phyloP scores from a whole-genome alignment of 176 grass and related monocot species.

The Rhynchospora pubera region DNA sequence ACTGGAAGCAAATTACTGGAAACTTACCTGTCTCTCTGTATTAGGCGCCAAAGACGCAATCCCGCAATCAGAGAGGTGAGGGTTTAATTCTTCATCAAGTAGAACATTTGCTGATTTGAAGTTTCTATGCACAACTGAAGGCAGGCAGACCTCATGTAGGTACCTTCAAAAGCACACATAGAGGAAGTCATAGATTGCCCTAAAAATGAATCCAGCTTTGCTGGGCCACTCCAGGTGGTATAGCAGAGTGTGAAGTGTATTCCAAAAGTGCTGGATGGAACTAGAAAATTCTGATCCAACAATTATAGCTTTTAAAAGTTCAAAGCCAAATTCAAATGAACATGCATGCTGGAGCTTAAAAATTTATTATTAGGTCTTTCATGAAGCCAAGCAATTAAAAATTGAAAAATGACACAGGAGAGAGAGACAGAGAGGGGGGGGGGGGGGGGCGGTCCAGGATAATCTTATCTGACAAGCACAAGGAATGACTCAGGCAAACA shows the following conservation, averaged over 20 bases:
- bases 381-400: neutral
- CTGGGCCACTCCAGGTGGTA: neutral
- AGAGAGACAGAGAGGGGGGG: no score
- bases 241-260: neutral
- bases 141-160: slow-evolving; percentile 95
- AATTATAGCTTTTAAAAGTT: neutral
- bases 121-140: slow-evolving; percentile 88
- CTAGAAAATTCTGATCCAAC: neutral
- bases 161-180: slow-evolving; percentile 39
- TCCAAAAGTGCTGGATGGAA: neutral
- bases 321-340: neutral
- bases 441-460: no score
- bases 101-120: slow-evolving; percentile 94
- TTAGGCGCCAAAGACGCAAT: slow-evolving; percentile 79
- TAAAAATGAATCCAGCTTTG: slow-evolving; percentile 11
- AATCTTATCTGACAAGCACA: neutral
- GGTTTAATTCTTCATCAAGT: slow-evolving; percentile 92
- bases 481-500: neutral
- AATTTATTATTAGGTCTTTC: no score
- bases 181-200: slow-evolving; percentile 13
- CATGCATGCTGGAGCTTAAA: no score
- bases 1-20: neutral
- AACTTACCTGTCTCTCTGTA: slow-evolving; percentile 83
- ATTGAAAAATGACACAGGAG: neutral
- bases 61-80: slow-evolving; percentile 92